A percentile compares a stretch with the other conserved stretches of the same genome.
phyloP scores from a whole-genome alignment of 495 filamentous ascomycete species.

The Penicillium chermesinum region DNA sequence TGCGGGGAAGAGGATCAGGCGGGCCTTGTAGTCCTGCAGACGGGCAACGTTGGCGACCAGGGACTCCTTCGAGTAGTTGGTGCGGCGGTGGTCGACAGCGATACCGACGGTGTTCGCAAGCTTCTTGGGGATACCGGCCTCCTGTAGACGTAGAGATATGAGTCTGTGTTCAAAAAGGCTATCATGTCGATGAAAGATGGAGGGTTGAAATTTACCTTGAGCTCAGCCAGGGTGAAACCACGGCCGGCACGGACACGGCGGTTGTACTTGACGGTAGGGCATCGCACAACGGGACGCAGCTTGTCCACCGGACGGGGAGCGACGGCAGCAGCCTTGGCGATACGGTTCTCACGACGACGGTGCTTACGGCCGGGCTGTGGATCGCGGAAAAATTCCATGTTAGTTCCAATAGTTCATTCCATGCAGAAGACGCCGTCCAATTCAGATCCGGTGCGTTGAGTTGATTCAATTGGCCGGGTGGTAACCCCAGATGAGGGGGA shows the following conservation, averaged over 20 bases:
- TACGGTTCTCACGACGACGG: slow-evolving; percentile 81
- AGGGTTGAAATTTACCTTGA: slow-evolving; percentile 68
- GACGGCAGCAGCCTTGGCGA: slow-evolving; percentile 85
- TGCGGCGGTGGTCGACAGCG: slow-evolving; percentile 89
- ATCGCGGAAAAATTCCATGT: slow-evolving; percentile 18
- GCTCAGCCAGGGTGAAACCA: slow-evolving; percentile 93
- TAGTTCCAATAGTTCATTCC: slow-evolving; percentile 22
- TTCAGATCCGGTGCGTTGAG: slow-evolving; percentile 8
- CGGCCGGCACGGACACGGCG: slow-evolving; percentile 92
- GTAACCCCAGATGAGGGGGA: no score
- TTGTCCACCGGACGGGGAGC: slow-evolving; percentile 97
- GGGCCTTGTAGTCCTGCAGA: slow-evolving; percentile 90
- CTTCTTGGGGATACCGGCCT: slow-evolving; percentile 91
- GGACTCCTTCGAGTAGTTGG: slow-evolving; percentile 92
- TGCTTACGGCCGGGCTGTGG: slow-evolving; percentile 89
- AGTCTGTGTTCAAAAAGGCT: slow-evolving; percentile 11
- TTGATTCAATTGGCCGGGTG: slow-evolving; percentile 11
- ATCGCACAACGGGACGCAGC: slow-evolving; percentile 90
- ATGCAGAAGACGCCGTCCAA: slow-evolving; percentile 10
- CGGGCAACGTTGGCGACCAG: slow-evolving; percentile 91
- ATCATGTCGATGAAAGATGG: neutral
- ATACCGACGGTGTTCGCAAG: slow-evolving; percentile 94
- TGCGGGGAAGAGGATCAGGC: slow-evolving; percentile 96
- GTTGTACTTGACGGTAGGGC: slow-evolving; percentile 97
- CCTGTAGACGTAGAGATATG: slow-evolving; percentile 46